These are phyloP conservation scores for Eucalyptus coolabah DNA, from an alignment of 345 rosid genomes.

Conservation along the genomic window DNA sequence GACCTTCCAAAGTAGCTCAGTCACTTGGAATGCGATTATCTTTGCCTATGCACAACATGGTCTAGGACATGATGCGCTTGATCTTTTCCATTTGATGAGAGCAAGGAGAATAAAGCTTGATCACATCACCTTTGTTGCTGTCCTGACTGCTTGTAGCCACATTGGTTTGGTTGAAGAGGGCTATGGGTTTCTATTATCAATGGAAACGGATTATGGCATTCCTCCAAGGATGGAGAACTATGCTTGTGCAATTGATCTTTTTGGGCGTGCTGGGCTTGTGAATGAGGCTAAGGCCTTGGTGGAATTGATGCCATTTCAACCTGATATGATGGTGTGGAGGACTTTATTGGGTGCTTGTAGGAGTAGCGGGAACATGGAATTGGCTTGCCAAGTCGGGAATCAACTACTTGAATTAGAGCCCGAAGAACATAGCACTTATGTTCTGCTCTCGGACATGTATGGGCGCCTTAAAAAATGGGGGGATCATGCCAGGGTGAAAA, in stretches of 20 bases:
- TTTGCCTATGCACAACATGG: constrained; percentile 82
- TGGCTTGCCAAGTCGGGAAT: constrained; percentile 52
- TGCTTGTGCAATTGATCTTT: constrained; percentile 66
- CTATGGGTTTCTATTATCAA: constrained; percentile 27
- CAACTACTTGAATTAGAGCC: constrained; percentile 53
- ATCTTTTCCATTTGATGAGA: constrained; percentile 49
- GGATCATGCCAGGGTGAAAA: constrained; percentile 43
- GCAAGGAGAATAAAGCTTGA: constrained; percentile 38
- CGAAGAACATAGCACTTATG: constrained; percentile 64
- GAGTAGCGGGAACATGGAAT: constrained; percentile 49
- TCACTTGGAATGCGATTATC: constrained; percentile 64
- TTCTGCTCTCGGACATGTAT: constrained; percentile 55
- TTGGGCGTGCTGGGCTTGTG: constrained; percentile 55
- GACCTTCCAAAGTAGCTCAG: constrained; percentile 31
- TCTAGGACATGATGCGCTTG: constrained; percentile 38
- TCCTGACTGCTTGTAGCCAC: constrained; percentile 75
- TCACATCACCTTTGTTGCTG: constrained; percentile 65
- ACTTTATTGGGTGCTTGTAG: constrained; percentile 69
- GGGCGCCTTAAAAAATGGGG: constrained; percentile 50
- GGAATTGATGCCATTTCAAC: constrained; percentile 53
- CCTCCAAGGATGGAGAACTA: constrained; percentile 69
- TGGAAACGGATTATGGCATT: constrained; percentile 47
- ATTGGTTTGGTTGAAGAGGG: constrained; percentile 56
- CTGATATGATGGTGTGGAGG: constrained; percentile 65
- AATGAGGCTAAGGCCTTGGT: constrained; percentile 40